Percentiles rank a stretch among this genome's conserved stretches.
Conservation (phyloP, 495 filamentous ascomycete genomes). For the Lepidopterella palustris region DNA sequence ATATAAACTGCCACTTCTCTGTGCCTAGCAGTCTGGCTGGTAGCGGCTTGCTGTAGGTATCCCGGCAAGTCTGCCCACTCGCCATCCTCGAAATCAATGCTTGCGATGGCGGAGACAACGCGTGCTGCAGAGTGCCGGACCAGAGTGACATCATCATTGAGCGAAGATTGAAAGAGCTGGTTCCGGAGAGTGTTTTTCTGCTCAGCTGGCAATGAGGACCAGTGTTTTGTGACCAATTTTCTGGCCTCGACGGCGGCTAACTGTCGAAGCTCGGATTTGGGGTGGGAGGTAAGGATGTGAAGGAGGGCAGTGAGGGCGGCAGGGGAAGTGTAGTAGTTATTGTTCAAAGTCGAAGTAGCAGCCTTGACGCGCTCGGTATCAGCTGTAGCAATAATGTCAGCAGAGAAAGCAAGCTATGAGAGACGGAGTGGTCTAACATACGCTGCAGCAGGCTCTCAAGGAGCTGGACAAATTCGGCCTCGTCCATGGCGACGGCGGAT, state of each 20-base stretch:
- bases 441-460: constrained; percentile 43
- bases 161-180: constrained; percentile 71
- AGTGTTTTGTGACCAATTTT: constrained; percentile 78
- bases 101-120: constrained; percentile 79
- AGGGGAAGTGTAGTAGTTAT: constrained; percentile 82
- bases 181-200: constrained; percentile 75
- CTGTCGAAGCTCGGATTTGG: constrained; percentile 68
- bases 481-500: constrained; percentile 36
- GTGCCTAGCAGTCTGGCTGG: constrained; percentile 62
- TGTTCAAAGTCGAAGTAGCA: constrained; percentile 81
- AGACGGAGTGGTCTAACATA: constrained; percentile 26
- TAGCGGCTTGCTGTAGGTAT: constrained; percentile 65
- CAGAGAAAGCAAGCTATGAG: too few species aligned
- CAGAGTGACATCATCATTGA: constrained; percentile 65
- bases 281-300: constrained; percentile 72
- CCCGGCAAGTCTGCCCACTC: constrained; percentile 80
- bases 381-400: constrained; percentile 45
- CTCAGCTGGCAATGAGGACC: constrained; percentile 53
- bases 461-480: constrained; percentile 42
- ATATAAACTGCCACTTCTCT: constrained; percentile 90
- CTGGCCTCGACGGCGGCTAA: constrained; percentile 83
- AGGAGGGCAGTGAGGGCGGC: constrained; percentile 75
- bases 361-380: constrained; percentile 78
- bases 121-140: constrained; percentile 82
- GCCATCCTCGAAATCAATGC: constrained; percentile 75